A percentile compares a stretch with the other conserved stretches of the same genome.
phyloP scores from a whole-genome alignment of 2,329 filamentous ascomycete species.

The Neoscytalidium dimidiatum region DNA sequence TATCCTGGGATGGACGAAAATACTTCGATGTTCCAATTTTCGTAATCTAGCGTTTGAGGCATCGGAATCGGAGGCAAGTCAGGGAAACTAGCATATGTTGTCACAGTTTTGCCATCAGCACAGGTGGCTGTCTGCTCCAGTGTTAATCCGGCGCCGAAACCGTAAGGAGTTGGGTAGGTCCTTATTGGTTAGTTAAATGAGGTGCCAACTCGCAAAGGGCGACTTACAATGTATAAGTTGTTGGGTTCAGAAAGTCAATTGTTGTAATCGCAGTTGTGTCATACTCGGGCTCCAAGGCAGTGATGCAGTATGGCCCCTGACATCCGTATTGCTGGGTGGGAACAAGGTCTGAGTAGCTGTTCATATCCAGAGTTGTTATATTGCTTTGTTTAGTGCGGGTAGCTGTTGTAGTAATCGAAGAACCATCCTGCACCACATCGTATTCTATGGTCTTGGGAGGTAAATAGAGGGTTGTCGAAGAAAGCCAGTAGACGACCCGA shows the following conservation, averaged over 20 bases:
- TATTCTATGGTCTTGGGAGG: neutral
- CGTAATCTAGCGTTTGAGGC: neutral
- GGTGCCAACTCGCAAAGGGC: too few relatives aligned
- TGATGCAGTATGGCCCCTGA: neutral
- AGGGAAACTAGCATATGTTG: neutral
- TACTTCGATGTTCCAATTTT: neutral
- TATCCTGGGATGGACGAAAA: neutral
- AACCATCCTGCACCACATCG: neutral
- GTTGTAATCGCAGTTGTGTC: neutral
- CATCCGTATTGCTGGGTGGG: neutral
- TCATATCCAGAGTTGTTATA: neutral
- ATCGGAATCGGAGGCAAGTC: neutral
- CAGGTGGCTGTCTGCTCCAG: neutral
- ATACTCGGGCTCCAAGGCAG: neutral
- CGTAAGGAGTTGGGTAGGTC: neutral
- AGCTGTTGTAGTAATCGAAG: neutral
- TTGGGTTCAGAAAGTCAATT: neutral
- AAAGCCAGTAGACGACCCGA: neutral
- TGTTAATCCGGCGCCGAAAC: neutral
- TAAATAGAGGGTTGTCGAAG: neutral
- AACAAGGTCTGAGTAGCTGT: neutral
- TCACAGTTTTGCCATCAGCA: neutral
- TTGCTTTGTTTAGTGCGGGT: neutral
- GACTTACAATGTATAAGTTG: neutral
- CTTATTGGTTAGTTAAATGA: neutral